Base-by-base conservation (phyloP, 2,329 filamentous ascomycete species). In the Colletotrichum tofieldiae region DNA sequence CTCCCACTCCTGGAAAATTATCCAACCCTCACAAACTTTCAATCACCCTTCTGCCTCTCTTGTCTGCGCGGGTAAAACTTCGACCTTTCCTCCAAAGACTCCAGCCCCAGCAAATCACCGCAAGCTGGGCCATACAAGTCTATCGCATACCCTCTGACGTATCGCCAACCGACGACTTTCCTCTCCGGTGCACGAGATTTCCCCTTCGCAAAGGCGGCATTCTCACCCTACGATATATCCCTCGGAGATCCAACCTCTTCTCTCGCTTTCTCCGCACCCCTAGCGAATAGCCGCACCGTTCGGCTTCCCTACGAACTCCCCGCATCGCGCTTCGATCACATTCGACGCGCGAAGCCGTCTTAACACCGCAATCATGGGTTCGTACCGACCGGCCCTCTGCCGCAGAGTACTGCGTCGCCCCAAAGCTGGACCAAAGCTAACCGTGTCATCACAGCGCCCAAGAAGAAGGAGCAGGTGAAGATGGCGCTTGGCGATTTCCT, bases 401-500 rank as follows among this genome's bases (percentile, higher is more conserved):
- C 58, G 45, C 51, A 39, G 37, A 37, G 35, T 35, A 32, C 18
- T 62, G 37, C 51, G 29, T 43, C 54, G 32, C 41, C 55, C 41
- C 52, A 7, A 56, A 56, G 14, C 16, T 18, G 56, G 7, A 45
- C 72, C 59, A 56, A 68, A 70, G 51, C 75, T 74, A 71, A 72
- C 63, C 59, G 71, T 67, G 62, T 65, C 73, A 73, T 65, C 82
- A 73, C 81, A 97, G 95, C 93, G 90, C 96, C 95, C 77, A 94
- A 95, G 84, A 97, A 97, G 88, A 93, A 94, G 88, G 93, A 97
- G 86, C 89, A 91, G 84, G 93, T 97, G 91, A 99, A 97, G 90
- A 96, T 99, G 93, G 94, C 94, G 88, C 92, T 98, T 82, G 94
- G 94, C 89, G 94, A 94, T 86, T 99, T 99, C 90, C 90, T 99